A percentile compares a stretch with the other conserved stretches of the same genome.
phyloP scores from a whole-genome alignment of 331 rosid species.

The Malus hybrid region DNA sequence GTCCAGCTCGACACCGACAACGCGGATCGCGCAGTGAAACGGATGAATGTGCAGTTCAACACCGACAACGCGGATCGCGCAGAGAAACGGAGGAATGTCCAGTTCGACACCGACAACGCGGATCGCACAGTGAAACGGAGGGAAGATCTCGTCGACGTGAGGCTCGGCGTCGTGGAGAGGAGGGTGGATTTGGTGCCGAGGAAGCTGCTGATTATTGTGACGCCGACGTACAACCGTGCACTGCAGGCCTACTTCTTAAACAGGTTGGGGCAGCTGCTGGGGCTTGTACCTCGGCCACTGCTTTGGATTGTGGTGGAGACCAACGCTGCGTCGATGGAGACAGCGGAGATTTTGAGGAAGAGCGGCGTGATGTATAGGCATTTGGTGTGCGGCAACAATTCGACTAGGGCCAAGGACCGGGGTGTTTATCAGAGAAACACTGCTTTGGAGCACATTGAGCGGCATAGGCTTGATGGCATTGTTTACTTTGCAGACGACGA shows the following conservation, averaged over 20 bases:
- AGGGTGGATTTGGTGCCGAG: constrained; percentile 34
- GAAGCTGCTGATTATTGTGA: constrained; percentile 81
- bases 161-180: constrained; percentile 13
- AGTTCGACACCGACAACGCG: too few relatives aligned
- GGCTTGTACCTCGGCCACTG: constrained; percentile 75
- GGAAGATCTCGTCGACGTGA: constrained; percentile 21
- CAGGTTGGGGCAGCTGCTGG: constrained; percentile 65
- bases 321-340: constrained; percentile 75
- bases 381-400: constrained; percentile 65
- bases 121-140: background rate
- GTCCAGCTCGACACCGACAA: constrained; percentile 19
- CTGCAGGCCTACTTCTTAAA: constrained; percentile 73
- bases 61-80: too few relatives aligned
- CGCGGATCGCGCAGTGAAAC: constrained; percentile 19
- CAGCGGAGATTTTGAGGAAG: constrained; percentile 86
- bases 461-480: constrained; percentile 76
- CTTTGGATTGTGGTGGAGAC: constrained; percentile 92
- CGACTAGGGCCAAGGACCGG: constrained; percentile 64
- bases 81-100: too few relatives aligned
- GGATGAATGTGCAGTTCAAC: background rate
- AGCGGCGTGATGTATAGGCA: constrained; percentile 92
- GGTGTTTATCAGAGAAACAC: constrained; percentile 92
- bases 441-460: constrained; percentile 89
- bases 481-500: constrained; percentile 95
- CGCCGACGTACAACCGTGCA: constrained; percentile 71